Base-by-base conservation (phyloP, 805 yeast species). In the Monosporozyma siamensis region DNA sequence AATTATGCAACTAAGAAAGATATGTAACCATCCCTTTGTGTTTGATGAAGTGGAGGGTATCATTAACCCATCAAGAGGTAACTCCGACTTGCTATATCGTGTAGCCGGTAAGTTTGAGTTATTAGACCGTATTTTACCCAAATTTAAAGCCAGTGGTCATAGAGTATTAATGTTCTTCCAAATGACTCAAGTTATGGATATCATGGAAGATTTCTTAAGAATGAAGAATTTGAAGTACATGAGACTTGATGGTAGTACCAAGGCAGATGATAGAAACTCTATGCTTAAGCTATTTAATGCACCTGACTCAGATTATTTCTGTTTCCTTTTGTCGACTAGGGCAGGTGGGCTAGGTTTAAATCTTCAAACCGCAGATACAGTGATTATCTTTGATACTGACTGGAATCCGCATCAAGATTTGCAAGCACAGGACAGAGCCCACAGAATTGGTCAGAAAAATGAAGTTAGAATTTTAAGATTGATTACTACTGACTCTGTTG, bases 381-480 rank as follows among this genome's bases (percentile, higher is more conserved):
- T 90, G 38, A 86, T 90, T 51, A 92, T 90, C 49, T 90, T 90
- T 62, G 98, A 90, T 61, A 87, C 97, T 1, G 98, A 90, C 68
- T 90, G 98, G 98, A 90, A 90, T 64, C 98, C 98, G 4, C 97
- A 92, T 68, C 97, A 92, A 63, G 98, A 90, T 77, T 74, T 90
- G 63, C 98, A 90, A 68, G 97, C 97, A 1, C 97, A 92, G 67
- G 98, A 90, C 66, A 81, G 98, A 67, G 97, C 97, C 0, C 98
- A 90, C 66, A 78, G 98, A 69, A 90, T 90, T 64, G 98, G 98
- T 31, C 98, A 90, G 60, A 92, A 94, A 64, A 88, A 89, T 61
- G 97, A 92, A 62, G 98, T 90, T 30, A 73, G 97, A 54, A 90
- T 90, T 53, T 69, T 92, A 55, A 75, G 98, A 55, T 73, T 90